phyloP scores from a whole-genome alignment of 75 land plant species.

The Pseudotsuga menziesii region DNA sequence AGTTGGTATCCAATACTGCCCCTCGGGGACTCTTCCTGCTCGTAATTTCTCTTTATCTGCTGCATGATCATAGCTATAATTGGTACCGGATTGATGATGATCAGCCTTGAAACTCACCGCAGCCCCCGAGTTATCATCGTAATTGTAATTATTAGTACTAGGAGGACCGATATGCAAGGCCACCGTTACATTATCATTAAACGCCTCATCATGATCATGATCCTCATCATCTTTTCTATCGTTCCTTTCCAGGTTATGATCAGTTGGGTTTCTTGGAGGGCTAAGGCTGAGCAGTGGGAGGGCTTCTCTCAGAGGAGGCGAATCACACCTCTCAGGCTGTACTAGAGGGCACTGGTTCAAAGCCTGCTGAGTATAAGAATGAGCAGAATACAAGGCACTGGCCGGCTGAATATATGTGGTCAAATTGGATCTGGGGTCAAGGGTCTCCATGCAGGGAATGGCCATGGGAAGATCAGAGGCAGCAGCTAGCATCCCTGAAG shows the following conservation, averaged over 20 bases:
- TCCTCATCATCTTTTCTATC: slow-evolving; percentile 13
- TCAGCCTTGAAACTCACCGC: slow-evolving; percentile 15
- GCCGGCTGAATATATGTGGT: background rate
- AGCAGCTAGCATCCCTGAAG: background rate
- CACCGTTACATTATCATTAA: slow-evolving; percentile 23
- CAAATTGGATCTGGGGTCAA: background rate
- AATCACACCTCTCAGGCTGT: slow-evolving; percentile 11
- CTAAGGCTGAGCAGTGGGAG: slow-evolving; percentile 54
- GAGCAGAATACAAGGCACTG: background rate
- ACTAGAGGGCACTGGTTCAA: background rate
- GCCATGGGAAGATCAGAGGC: slow-evolving; percentile 7
- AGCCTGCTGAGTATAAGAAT: background rate
- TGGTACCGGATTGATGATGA: slow-evolving; percentile 19
- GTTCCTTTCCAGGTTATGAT: background rate
- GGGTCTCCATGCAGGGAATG: background rate
- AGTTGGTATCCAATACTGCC: slow-evolving; percentile 82
- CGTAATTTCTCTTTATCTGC: slow-evolving; percentile 3
- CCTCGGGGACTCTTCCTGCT: slow-evolving; percentile 2
- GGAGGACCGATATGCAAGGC: slow-evolving; percentile 58
- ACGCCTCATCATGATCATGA: slow-evolving; percentile 11
- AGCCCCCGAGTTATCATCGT: background rate
- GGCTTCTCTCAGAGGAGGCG: slow-evolving; percentile 53
- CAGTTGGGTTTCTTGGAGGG: slow-evolving; percentile 28
- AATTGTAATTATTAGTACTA: background rate
- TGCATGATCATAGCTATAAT: slow-evolving; percentile 5